Evolutionary conservation across 768 basidiomycete species (phyloP), one percentile per base, ranked within the genome.

Genomic region (Phaeotremella fagi): DNA sequence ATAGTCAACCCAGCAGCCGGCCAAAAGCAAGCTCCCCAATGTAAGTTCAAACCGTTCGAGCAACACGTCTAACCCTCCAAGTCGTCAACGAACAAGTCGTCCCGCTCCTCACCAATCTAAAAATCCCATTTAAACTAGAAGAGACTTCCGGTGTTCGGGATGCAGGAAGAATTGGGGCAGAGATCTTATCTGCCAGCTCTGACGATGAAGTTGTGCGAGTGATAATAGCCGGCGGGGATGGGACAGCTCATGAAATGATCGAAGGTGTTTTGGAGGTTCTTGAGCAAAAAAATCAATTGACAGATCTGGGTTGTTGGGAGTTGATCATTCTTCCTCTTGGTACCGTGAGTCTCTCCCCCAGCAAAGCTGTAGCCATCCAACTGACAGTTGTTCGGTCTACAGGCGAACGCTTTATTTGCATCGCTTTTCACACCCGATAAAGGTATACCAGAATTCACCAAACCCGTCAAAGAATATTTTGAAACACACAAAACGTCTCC

Each of bases 171-270:
- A 65, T 72, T 18, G 68, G 57, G 14, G 31, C 33, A 6, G 48
- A 60, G 24, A 45, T 68, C 20, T 18, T 35, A 5, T 18, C 16
- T 3, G 24, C n/a, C 36, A 23, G 22, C 23, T 2, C 36, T 14
- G 23, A 52, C 26, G 31, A 31, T 35, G 45, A 22, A 26, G 22
- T n/a, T 33, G 24, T 49, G 22, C 49, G 29, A 0, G 60, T 73
- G 1, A 38, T 71, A 1, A 53, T 76, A 0, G 58, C 67, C 1
- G 90, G 91, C 3, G 92, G 92, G 6, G 92, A 98, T 73, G 92
- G 92, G 16, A 95, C 91, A 0, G 77, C 90, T 33, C 88, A 94
- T 71, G 91, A 98, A 63, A 81, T 94, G 57, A 79, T 91, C 67
- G 86, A 85, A 57, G 79, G 79, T 11, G 68, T 88, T 28, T 72